Evolutionary conservation across 2,329 filamentous ascomycete genomes (phyloP).

Genomic region (Exophiala viscosa): DNA sequence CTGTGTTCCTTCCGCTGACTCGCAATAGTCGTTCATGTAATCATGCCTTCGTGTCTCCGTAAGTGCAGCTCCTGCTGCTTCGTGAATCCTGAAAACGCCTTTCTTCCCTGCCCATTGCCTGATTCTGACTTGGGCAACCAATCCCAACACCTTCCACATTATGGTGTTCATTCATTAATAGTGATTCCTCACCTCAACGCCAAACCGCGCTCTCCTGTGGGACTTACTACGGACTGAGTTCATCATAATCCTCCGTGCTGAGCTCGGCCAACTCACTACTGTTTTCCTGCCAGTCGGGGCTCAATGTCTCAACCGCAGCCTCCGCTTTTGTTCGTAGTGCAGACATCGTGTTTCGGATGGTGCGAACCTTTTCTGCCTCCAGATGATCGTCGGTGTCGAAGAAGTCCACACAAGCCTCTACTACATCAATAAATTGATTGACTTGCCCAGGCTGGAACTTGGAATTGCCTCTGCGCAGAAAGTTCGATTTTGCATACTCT

Average conservation of each 20-base stretch:
- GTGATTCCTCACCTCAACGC: background rate
- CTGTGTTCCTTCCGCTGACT: too few relatives aligned
- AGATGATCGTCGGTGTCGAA: slow-evolving; percentile 18
- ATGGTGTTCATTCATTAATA: background rate
- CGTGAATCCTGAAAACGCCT: too few relatives aligned
- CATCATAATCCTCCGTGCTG: slow-evolving; percentile 22
- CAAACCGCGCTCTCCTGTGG: background rate
- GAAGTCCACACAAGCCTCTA: slow-evolving; percentile 21
- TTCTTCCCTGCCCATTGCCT: too few relatives aligned
- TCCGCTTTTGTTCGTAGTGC: slow-evolving; percentile 20
- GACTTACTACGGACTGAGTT: slow-evolving; percentile 16
- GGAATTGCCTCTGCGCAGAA: slow-evolving; percentile 13
- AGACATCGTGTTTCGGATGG: slow-evolving; percentile 12
- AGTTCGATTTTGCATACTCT: slow-evolving; percentile 14
- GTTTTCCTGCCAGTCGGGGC: slow-evolving; percentile 24
- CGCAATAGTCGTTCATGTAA: too few relatives aligned
- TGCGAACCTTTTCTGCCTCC: slow-evolving; percentile 18
- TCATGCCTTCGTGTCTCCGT: too few relatives aligned
- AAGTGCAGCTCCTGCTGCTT: too few relatives aligned
- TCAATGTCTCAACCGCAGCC: slow-evolving; percentile 20
- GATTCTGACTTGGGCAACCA: too few relatives aligned
- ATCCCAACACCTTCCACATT: too few relatives aligned
- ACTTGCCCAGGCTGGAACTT: slow-evolving; percentile 22
- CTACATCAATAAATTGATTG: slow-evolving; percentile 21
- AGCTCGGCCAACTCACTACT: slow-evolving; percentile 25